A percentile compares a stretch with the other conserved stretches of the same genome.
Evolutionary conservation across 164 flowering plant species (phyloP).

Genomic region (Aristolochia contorta): DNA sequence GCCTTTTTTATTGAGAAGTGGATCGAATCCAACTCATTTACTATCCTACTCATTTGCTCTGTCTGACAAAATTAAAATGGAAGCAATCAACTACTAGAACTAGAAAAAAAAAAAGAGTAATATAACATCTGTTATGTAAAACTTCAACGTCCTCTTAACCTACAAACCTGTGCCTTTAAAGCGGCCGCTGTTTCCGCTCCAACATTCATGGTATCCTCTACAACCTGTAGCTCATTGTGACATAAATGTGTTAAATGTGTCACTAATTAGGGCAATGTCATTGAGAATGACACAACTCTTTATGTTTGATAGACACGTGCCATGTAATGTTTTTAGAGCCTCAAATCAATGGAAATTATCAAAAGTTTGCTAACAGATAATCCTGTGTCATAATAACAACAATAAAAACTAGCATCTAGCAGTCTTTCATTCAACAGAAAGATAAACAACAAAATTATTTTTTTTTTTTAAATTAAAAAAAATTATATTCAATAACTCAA

Average conservation of each 20-base stretch:
- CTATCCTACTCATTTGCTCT: slow-evolving; percentile 95
- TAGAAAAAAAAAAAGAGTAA: neutral
- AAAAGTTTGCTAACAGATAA: no score
- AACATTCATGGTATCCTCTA: slow-evolving; percentile 70
- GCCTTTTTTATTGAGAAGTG: slow-evolving; percentile 94
- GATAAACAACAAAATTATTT: no score
- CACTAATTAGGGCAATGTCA: neutral
- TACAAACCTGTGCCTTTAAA: slow-evolving; percentile 77
- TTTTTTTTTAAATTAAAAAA: no score
- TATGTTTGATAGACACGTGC: neutral
- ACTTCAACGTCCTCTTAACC: neutral
- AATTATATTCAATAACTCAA: no score
- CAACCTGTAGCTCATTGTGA: slow-evolving; percentile 42
- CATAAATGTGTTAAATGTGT: neutral
- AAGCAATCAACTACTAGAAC: neutral
- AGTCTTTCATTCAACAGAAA: no score
- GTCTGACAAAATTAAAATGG: slow-evolving; percentile 39
- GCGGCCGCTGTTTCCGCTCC: slow-evolving; percentile 90
- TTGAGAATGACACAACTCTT: neutral
- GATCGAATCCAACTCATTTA: slow-evolving; percentile 90
- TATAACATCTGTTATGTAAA: neutral
- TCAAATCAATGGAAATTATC: no score
- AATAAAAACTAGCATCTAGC: no score
- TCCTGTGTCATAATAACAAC: no score
- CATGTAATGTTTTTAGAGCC: no score